phyloP scores from a whole-genome alignment of 2,329 filamentous ascomycete genomes.

The Celoporthe dispersa region DNA sequence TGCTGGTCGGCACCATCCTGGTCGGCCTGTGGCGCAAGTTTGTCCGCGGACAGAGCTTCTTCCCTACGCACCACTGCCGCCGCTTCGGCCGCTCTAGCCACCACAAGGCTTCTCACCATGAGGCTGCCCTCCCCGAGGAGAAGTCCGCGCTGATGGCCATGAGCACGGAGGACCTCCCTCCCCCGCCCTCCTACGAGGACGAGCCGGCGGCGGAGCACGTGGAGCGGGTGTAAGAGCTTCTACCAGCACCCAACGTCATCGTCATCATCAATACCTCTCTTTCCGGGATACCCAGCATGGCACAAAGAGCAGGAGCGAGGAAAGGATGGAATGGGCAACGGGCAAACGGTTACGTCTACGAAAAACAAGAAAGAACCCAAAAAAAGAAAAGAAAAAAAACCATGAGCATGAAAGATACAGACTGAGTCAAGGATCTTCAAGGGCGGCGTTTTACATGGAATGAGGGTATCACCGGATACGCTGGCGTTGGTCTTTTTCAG shows the following conservation, averaged over 20 bases:
- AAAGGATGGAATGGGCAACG: not conserved
- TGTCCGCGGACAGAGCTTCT: conserved; percentile 47
- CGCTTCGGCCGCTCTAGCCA: conserved; percentile 34
- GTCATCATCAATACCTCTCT: not conserved
- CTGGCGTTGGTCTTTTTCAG: conserved; percentile 14
- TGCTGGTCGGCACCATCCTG: conserved; percentile 66
- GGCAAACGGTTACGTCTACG: not conserved
- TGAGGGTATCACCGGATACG: conserved; percentile 13
- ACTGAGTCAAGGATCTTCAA: not conserved
- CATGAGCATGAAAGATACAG: not conserved
- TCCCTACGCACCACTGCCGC: conserved; percentile 38
- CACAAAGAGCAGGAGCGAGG: not conserved
- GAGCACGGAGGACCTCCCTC: conserved; percentile 35
- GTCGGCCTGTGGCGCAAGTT: conserved; percentile 63
- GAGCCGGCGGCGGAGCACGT: conserved; percentile 17
- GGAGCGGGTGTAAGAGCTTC: conserved; percentile 4
- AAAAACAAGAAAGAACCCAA: not conserved
- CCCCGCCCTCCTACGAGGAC: conserved; percentile 37
- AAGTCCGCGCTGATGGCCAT: conserved; percentile 55
- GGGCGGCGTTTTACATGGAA: conserved; percentile 19
- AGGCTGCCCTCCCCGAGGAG: conserved; percentile 49
- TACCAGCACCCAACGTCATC: not conserved
- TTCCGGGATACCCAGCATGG: not conserved
- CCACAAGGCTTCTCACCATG: conserved; percentile 43
- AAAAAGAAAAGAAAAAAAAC: too few species aligned